These are phyloP conservation scores for Crithidia thermophila DNA, from an alignment of 208 protist species.

Conservation along the genomic window DNA sequence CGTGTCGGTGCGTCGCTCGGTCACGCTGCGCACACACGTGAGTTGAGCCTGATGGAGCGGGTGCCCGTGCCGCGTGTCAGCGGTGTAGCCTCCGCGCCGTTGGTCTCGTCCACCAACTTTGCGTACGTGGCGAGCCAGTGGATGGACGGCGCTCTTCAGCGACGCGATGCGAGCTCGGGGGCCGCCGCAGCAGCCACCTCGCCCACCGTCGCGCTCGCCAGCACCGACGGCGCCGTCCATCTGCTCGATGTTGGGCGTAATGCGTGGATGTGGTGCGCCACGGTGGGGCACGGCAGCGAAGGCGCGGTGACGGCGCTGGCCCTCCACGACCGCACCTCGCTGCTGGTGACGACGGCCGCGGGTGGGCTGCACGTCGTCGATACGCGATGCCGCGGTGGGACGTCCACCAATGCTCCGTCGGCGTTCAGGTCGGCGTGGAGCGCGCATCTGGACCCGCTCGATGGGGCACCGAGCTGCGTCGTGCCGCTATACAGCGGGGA, in stretches of 20 bases:
- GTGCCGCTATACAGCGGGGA: slow-evolving; percentile 39
- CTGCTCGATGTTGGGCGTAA: slow-evolving; percentile 44
- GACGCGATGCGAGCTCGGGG: neutral
- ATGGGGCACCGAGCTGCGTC: slow-evolving; percentile 47
- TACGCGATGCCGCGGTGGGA: slow-evolving; percentile 9
- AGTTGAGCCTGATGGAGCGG: slow-evolving; percentile 33
- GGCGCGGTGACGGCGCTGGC: slow-evolving; percentile 42
- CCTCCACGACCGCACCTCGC: slow-evolving; percentile 20
- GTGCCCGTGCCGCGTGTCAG: neutral
- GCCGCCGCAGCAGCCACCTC: neutral
- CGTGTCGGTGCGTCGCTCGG: slow-evolving; percentile 7
- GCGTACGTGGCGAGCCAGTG: slow-evolving; percentile 36
- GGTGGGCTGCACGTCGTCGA: slow-evolving; percentile 45
- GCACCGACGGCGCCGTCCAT: slow-evolving; percentile 50
- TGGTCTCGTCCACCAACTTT: neutral
- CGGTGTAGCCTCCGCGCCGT: neutral
- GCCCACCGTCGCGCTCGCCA: slow-evolving; percentile 35
- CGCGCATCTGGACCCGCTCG: slow-evolving; percentile 18
- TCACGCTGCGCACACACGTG: neutral
- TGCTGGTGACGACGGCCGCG: slow-evolving; percentile 45
- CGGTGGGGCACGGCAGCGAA: neutral
- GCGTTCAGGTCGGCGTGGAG: slow-evolving; percentile 36
- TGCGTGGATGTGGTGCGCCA: slow-evolving; percentile 23
- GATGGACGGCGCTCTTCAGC: slow-evolving; percentile 4
- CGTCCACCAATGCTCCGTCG: neutral